Percentiles rank a stretch among this genome's conserved stretches.
Conservation (phyloP, 257 asterid species). For the Penstemon newberryi region DNA sequence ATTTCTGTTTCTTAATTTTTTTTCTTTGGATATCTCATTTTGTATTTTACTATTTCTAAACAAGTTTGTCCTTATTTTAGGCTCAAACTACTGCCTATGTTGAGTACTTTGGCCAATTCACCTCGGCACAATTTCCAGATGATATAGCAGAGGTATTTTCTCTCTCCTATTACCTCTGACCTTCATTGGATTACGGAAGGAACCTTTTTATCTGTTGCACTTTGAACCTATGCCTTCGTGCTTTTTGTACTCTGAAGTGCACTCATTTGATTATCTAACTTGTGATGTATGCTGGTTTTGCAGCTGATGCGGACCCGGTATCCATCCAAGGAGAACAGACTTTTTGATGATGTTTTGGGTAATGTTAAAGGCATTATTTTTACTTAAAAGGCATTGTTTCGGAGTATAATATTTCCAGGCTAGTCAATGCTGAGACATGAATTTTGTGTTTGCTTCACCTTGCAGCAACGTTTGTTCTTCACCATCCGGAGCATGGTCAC, state of each 20-base stretch:
- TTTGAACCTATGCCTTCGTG: conserved; percentile 12
- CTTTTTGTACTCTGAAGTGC: conserved; percentile 16
- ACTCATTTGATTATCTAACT: conserved; percentile 22
- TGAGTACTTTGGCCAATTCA: conserved; percentile 92
- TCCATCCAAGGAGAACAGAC: conserved; percentile 83
- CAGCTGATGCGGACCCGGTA: conserved; percentile 88
- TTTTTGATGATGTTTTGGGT: conserved; percentile 96
- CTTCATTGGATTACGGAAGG: conserved; percentile 12
- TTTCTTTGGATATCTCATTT: neutral
- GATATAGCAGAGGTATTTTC: conserved; percentile 86
- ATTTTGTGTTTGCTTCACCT: conserved; percentile 32
- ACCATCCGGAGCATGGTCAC: conserved; percentile 99
- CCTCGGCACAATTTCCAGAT: conserved; percentile 95
- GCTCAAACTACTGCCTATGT: conserved; percentile 92
- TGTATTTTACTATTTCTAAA: conserved; percentile 12
- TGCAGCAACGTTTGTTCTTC: conserved; percentile 95
- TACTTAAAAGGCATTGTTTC: neutral
- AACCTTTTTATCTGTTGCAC: neutral
- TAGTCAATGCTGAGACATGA: conserved; percentile 26
- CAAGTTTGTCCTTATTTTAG: conserved; percentile 33
- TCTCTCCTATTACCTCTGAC: conserved; percentile 22
- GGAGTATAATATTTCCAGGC: conserved; percentile 17
- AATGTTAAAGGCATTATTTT: conserved; percentile 4
- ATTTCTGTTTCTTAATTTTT: conserved; percentile 11
- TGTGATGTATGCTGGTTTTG: conserved; percentile 31